phyloP scores from a whole-genome alignment of 1,284 basidiomycete genomes.

The Austropuccinia psidii region DNA sequence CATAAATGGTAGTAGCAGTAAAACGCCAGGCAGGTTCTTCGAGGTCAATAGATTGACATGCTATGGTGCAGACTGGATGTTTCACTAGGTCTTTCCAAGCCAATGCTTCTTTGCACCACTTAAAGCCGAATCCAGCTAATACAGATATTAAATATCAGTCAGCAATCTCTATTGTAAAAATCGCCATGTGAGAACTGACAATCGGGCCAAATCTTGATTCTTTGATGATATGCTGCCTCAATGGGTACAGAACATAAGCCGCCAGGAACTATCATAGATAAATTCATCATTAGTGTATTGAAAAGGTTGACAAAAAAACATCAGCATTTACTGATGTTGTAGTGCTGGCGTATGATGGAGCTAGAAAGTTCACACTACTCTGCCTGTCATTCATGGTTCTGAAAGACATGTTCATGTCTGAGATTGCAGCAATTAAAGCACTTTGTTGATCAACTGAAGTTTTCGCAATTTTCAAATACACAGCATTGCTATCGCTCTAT shows the following conservation, averaged over 20 bases:
- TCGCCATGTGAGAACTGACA: background rate
- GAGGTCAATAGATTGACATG: conserved; percentile 72
- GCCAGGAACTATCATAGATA: conserved; percentile 79
- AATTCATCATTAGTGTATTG: background rate
- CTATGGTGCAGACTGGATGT: conserved; percentile 70
- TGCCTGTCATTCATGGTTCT: conserved; percentile 29
- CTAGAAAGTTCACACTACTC: conserved; percentile 30
- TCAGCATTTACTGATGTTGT: conserved; percentile 64
- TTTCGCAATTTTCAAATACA: conserved; percentile 32
- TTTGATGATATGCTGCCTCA: conserved; percentile 74
- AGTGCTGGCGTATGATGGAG: conserved; percentile 62
- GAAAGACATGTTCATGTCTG: conserved; percentile 32
- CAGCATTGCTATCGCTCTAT: conserved; percentile 31
- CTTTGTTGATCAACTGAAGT: conserved; percentile 28
- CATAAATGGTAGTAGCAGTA: conserved; percentile 55
- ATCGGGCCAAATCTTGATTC: conserved; percentile 74
- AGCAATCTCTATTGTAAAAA: background rate
- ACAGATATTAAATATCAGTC: background rate
- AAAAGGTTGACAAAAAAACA: conserved; percentile 3
- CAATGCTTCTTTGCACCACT: conserved; percentile 72
- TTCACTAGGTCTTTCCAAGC: conserved; percentile 82
- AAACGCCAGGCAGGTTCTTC: conserved; percentile 89
- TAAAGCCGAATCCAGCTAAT: background rate
- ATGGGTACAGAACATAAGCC: conserved; percentile 83
- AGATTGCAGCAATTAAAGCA: conserved; percentile 12